These are phyloP conservation scores for Rhizomucor pusillus DNA, from an alignment of 371 early-diverging fungal genomes.

Conservation along the genomic window DNA sequence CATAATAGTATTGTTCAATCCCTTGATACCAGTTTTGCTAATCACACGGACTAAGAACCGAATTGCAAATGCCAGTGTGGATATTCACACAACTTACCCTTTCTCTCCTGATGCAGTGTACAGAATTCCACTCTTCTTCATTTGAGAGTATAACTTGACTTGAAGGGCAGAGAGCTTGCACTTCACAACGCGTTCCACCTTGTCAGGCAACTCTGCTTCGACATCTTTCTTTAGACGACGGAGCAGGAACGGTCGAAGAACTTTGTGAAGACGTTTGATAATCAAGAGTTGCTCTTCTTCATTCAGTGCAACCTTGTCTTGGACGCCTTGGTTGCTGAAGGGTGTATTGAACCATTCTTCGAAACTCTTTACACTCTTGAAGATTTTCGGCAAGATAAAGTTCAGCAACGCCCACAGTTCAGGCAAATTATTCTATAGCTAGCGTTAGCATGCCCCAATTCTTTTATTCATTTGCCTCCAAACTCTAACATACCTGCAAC, in stretches of 20 bases:
- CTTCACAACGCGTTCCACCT: constrained; percentile 95
- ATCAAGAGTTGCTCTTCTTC: constrained; percentile 97
- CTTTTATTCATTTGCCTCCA: background rate
- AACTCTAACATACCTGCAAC: constrained; percentile 67
- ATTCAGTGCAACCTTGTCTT: constrained; percentile 85
- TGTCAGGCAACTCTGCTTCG: constrained; percentile 96
- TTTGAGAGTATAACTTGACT: constrained; percentile 71
- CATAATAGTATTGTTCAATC: constrained; percentile 97
- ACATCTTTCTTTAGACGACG: constrained; percentile 99
- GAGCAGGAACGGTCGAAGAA: constrained; percentile 96
- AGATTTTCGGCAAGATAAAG: constrained; percentile 95
- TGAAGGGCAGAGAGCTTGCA: constrained; percentile 88
- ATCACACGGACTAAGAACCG: background rate
- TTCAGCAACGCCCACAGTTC: constrained; percentile 99
- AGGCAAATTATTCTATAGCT: constrained; percentile 91
- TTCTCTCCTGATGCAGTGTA: constrained; percentile 8
- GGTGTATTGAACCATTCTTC: constrained; percentile 99
- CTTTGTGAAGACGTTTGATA: constrained; percentile 95
- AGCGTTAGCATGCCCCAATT: no score
- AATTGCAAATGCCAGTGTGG: background rate
- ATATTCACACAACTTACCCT: background rate
- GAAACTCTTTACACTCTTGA: constrained; percentile 93
- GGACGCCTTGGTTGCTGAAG: constrained; percentile 82
- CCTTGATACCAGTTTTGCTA: constrained; percentile 65
- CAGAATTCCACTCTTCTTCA: constrained; percentile 64